Evolutionary conservation across 306 rosid species (phyloP).

Genomic region (Castanospermum australe): DNA sequence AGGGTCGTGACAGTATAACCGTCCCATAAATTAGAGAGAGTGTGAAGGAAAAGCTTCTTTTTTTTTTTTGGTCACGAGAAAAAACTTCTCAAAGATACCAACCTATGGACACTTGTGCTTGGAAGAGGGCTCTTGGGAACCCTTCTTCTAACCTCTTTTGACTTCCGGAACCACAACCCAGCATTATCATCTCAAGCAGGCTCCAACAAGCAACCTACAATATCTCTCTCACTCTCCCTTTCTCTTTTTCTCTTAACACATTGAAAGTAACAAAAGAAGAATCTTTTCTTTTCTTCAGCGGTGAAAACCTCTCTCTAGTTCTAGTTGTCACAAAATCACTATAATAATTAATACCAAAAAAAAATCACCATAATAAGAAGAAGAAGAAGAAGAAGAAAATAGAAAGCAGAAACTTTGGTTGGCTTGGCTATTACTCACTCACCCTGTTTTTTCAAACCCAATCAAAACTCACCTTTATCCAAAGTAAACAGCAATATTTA

Average conservation of each 20-base stretch:
- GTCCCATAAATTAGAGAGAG: neutral
- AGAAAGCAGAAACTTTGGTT: neutral
- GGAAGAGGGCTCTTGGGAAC: neutral
- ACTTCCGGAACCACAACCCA: conserved; percentile 6
- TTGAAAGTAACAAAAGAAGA: conserved; percentile 22
- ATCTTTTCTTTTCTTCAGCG: conserved; percentile 5
- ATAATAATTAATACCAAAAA: neutral
- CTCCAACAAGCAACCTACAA: conserved; percentile 43
- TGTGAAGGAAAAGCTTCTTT: no score
- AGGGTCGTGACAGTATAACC: neutral
- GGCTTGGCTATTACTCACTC: conserved; percentile 10
- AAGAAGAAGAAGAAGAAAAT: neutral
- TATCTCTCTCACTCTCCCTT: neutral
- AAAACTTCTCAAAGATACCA: neutral
- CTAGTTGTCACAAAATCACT: neutral
- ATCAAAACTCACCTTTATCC: conserved; percentile 14
- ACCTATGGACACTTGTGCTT: conserved; percentile 10
- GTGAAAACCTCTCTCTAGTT: neutral
- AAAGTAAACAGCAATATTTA: conserved; percentile 23
- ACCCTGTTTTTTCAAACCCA: neutral
- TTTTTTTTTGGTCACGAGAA: no score
- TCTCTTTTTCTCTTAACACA: neutral
- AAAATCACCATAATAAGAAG: no score
- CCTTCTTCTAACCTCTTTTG: neutral
- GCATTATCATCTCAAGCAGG: conserved; percentile 29